Base-by-base conservation (phyloP, 169 alveolate genomes). In the Amoebophrya sp. region DNA sequence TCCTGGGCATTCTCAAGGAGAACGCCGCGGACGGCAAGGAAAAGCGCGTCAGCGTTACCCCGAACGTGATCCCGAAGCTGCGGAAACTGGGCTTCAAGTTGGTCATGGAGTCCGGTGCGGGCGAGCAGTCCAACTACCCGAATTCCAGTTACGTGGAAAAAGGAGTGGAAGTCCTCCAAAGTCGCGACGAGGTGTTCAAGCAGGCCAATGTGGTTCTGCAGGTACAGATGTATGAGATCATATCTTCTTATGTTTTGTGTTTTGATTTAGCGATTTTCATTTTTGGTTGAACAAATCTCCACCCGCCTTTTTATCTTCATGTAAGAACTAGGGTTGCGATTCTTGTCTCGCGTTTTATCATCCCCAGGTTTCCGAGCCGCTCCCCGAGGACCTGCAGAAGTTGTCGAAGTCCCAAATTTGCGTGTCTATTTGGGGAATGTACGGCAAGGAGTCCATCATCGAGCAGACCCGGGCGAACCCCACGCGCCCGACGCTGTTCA, bases 1-100 rank as follows among this genome's bases (percentile, higher is more conserved):
- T 94, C 90, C 92, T 95, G 40, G 97, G 97, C 77, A 77, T 95
- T 25, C 94, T 95, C 33, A 92, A 90, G 40, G 96, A 95, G 77
- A 91, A 89, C 2, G 29, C 38, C 3, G 91, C 54, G 54, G 92
- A 91, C 90, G 54, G 23, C 2, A 35, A 66, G 83, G 96, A 47
- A 92, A 89, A 91, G 39, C 91, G 93, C 92, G 96, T 40, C 33
- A 93, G 94, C 89, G 77, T 93, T 40, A 92, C 96, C 0, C 96
- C 96, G 7, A 29, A 66, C 0, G 91, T 92, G n/a, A 94, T 93
- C 39, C 40, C 77, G 39, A 91, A 92, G 90, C 92, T 94, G 89
- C 92, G 95, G 33, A 91, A 93, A 38, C 77, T 91, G 91, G 96
- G 95, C 41, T 94, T 92, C 89, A 40, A 77, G 77, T 93, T 94